phyloP scores from a whole-genome alignment of 1,139 yeast genomes.

The Pichia sp. region DNA sequence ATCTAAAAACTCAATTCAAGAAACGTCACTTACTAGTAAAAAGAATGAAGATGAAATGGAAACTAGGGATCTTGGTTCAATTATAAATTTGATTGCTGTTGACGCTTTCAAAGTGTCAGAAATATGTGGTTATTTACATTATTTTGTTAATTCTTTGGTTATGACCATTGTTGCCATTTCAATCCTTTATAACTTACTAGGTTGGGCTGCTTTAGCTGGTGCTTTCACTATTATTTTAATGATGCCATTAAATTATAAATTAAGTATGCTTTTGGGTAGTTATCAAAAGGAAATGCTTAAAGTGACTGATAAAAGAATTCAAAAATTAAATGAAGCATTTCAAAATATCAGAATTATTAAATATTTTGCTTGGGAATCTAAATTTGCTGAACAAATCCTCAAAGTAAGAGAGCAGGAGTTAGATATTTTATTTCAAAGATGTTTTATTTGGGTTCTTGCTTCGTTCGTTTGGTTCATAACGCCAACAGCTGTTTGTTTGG shows the following conservation, averaged over 20 bases:
- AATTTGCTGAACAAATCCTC: conserved; percentile 67
- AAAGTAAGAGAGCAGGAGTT: conserved; percentile 72
- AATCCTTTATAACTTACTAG: conserved; percentile 65
- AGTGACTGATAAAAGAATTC: conserved; percentile 87
- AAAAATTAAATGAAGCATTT: conserved; percentile 87
- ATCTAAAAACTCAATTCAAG: no score
- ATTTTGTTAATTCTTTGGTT: conserved; percentile 63
- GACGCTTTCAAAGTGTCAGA: conserved; percentile 93
- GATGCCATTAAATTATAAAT: conserved; percentile 68
- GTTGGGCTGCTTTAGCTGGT: conserved; percentile 89
- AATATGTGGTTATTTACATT: conserved; percentile 83
- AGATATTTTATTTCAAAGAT: conserved; percentile 50
- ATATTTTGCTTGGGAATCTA: conserved; percentile 93
- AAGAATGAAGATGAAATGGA: conserved; percentile 26
- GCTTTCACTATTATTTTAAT: conserved; percentile 55
- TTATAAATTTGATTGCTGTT: conserved; percentile 90
- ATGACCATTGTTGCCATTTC: conserved; percentile 64
- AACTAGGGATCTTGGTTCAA: conserved; percentile 72
- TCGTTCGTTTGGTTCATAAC: conserved; percentile 71
- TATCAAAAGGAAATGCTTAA: conserved; percentile 68
- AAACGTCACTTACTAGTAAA: no score
- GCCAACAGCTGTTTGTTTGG: conserved; percentile 73
- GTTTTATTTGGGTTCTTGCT: conserved; percentile 59
- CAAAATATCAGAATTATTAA: conserved; percentile 91
- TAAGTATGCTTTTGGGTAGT: conserved; percentile 57